These are phyloP conservation scores for Scalesia atractyloides DNA, from an alignment of 129 eudicot species.

Conservation along the genomic window DNA sequence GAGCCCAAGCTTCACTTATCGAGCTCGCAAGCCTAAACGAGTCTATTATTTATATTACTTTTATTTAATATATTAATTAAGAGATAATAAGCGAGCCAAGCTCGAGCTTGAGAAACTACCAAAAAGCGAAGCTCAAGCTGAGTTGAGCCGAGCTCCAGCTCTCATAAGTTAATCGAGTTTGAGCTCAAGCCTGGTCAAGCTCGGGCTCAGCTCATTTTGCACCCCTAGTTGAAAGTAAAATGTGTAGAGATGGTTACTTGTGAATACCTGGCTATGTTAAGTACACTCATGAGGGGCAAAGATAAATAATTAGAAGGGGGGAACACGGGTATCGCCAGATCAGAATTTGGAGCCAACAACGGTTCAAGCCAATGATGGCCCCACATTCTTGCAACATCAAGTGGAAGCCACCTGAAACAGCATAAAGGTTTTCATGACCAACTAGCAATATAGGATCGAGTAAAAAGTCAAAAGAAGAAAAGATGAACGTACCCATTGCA, in stretches of 20 bases:
- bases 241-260: constrained; percentile 5
- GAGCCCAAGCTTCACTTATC: no score
- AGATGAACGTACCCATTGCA: constrained; percentile 71
- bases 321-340: constrained; percentile 60
- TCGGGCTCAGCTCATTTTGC: no score
- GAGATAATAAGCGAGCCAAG: no score
- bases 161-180: no score
- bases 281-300: constrained; percentile 85
- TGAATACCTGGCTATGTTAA: constrained; percentile 85
- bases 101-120: no score
- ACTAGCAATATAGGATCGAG: neutral
- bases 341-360: constrained; percentile 72
- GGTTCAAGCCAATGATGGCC: constrained; percentile 99
- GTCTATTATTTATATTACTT: no score
- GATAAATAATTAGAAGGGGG: constrained; percentile 82
- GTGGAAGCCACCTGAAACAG: constrained; percentile 89
- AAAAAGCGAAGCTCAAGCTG: no score
- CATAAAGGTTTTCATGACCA: constrained; percentile 13
- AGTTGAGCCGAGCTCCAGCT: no score
- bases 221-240: neutral
- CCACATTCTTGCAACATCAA: constrained; percentile 96
- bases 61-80: no score
- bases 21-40: no score
- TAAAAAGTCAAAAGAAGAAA: neutral
- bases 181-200: no score